Percentiles rank a stretch among this genome's conserved stretches.
phyloP scores from a whole-genome alignment of 208 protist species.

The Leishmania arabica region DNA sequence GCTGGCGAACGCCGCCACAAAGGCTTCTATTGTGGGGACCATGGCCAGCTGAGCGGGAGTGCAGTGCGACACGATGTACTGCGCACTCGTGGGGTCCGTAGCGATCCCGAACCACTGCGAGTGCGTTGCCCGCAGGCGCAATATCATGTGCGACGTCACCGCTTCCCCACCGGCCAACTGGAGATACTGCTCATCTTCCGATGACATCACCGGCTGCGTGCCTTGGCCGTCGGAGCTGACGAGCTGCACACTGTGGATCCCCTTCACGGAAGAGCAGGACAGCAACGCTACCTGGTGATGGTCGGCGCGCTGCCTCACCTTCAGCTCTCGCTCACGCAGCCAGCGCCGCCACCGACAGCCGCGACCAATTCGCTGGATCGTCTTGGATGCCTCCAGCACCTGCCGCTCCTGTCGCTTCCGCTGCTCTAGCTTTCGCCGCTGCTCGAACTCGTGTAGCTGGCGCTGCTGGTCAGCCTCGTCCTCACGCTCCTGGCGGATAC shows the following conservation, averaged over 20 bases:
- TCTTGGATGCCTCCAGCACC: constrained; percentile 38
- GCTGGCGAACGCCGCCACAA: constrained; percentile 40
- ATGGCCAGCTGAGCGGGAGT: constrained; percentile 18
- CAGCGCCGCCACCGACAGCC: constrained; percentile 44
- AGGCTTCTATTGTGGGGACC: constrained; percentile 30
- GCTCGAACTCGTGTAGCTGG: constrained; percentile 20
- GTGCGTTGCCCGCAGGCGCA: constrained; percentile 34
- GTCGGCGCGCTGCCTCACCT: constrained; percentile 15
- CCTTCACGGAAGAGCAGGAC: constrained; percentile 7
- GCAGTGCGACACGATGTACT: constrained; percentile 1
- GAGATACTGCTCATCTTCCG: constrained; percentile 19
- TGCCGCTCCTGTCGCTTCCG: constrained; percentile 38
- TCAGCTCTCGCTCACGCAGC: constrained; percentile 28
- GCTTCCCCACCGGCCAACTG: constrained; percentile 15
- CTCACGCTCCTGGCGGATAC: constrained; percentile 27
- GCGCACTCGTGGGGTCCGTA: constrained; percentile 16
- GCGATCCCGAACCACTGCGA: constrained; percentile 42
- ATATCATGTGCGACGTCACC: constrained; percentile 31
- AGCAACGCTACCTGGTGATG: constrained; percentile 32
- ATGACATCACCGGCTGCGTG: neutral
- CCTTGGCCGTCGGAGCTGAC: neutral
- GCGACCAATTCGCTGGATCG: constrained; percentile 61
- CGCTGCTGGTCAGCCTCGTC: constrained; percentile 28
- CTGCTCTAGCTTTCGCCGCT: constrained; percentile 35
- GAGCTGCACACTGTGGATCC: neutral